Evolutionary conservation across 169 alveolate species (phyloP).

Genomic region (Plasmodium ovale): DNA sequence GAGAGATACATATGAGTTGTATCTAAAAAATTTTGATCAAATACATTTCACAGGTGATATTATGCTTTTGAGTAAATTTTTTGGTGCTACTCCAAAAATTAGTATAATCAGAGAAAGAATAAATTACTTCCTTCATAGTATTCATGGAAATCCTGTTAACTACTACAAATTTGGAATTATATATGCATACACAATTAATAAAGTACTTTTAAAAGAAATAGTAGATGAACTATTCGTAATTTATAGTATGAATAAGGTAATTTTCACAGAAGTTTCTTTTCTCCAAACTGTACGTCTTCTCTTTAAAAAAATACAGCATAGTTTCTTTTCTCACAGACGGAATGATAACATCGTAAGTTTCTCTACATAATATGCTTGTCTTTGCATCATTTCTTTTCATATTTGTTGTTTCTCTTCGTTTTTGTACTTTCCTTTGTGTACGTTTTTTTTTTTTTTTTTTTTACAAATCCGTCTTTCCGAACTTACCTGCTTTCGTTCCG

Average conservation of each 20-base stretch:
- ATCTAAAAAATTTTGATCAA: constrained; percentile 18
- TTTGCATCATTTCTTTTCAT: no score
- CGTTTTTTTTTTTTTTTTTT: not conserved
- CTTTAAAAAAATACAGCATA: constrained; percentile 32
- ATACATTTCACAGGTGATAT: constrained; percentile 34
- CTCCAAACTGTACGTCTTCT: constrained; percentile 43
- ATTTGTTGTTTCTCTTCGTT: no score
- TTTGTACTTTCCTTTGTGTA: not conserved
- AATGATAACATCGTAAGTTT: constrained; percentile 44
- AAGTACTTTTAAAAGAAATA: not conserved
- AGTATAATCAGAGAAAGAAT: not conserved
- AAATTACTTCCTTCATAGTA: constrained; percentile 11
- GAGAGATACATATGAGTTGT: constrained; percentile 55
- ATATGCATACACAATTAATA: constrained; percentile 46
- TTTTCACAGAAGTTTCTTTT: constrained; percentile 29
- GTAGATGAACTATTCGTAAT: constrained; percentile 19
- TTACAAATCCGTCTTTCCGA: not conserved
- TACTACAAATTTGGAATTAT: constrained; percentile 38
- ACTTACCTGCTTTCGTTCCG: not conserved
- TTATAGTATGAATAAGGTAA: constrained; percentile 9
- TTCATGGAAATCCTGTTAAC: constrained; percentile 31
- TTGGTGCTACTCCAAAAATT: not conserved
- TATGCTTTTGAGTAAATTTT: constrained; percentile 32
- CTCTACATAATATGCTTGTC: no score
- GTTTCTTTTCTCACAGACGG: constrained; percentile 39